phyloP scores from a whole-genome alignment of 164 flowering plant genomes.

The Nelumbo lutea region DNA sequence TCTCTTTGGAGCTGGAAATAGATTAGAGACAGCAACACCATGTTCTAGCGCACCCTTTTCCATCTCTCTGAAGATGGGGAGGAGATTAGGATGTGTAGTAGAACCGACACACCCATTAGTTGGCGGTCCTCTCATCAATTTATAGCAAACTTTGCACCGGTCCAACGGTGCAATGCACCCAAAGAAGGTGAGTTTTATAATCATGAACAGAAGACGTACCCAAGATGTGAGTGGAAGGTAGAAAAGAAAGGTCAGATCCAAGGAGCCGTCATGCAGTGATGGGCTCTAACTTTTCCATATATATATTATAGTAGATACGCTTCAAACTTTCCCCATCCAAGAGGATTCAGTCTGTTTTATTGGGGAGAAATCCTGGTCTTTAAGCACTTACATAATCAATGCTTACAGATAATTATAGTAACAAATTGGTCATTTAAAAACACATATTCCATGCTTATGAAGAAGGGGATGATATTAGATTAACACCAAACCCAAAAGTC shows the following conservation, averaged over 20 bases:
- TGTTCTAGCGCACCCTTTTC: conserved; percentile 14
- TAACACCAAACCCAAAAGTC: conserved; percentile 33
- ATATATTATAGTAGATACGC: conserved; percentile 40
- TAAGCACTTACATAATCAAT: conserved; percentile 14
- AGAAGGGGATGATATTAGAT: conserved; percentile 14
- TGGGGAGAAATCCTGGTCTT: conserved; percentile 22
- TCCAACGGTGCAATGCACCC: conserved; percentile 43
- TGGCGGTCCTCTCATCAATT: conserved; percentile 25
- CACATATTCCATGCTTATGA: conserved; percentile 47
- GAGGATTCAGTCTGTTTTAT: conserved; percentile 46
- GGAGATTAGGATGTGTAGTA: conserved; percentile 3
- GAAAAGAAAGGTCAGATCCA: conserved; percentile 15
- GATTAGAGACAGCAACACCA: conserved; percentile 4
- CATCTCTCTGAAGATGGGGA: conserved; percentile 20
- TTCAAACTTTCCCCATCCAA: conserved; percentile 40
- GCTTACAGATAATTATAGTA: conserved; percentile 24
- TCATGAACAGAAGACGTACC: conserved; percentile 31
- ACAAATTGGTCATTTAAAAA: conserved; percentile 26
- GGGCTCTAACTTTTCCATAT: conserved; percentile 17
- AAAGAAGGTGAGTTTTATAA: conserved; percentile 19
- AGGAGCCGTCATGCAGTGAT: conserved; percentile 34
- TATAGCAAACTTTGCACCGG: conserved; percentile 28
- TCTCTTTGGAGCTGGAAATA: conserved; percentile 15
- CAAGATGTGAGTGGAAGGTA: conserved; percentile 26
- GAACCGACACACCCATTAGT: conserved; percentile 7